Percentiles rank a stretch among this genome's conserved stretches.
These are phyloP conservation scores for Craterostigma plantagineum DNA, from an alignment of 257 asterid species.

Conservation along the genomic window DNA sequence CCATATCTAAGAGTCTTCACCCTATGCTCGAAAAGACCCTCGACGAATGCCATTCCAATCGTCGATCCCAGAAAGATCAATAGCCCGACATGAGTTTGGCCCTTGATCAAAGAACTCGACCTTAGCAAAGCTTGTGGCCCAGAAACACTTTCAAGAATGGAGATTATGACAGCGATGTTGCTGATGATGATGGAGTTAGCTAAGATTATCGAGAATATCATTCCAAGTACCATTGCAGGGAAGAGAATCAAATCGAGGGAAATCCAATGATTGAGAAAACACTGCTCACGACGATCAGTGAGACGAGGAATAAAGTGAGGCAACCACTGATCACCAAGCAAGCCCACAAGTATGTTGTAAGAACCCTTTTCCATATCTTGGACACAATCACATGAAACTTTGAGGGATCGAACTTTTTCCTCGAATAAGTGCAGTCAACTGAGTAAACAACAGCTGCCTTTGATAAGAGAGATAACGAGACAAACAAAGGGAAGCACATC, in stretches of 20 bases:
- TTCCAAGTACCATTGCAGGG: conserved; percentile 68
- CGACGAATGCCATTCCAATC: conserved; percentile 75
- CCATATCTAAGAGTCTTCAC: conserved; percentile 85
- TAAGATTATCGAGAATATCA: conserved; percentile 47
- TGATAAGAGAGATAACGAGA: conserved; percentile 42
- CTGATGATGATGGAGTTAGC: conserved; percentile 68
- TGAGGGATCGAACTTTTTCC: conserved; percentile 34
- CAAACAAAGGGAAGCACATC: conserved; percentile 62
- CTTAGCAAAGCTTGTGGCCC: conserved; percentile 71
- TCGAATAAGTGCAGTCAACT: conserved; percentile 78
- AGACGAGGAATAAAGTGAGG: conserved; percentile 36
- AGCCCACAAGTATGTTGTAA: conserved; percentile 56
- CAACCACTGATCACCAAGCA: conserved; percentile 46
- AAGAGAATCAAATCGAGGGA: conserved; percentile 50
- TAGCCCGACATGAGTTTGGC: conserved; percentile 85
- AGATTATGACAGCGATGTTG: conserved; percentile 66
- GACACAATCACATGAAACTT: conserved; percentile 29
- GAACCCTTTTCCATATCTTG: conserved; percentile 68
- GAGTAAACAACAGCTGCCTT: conserved; percentile 79
- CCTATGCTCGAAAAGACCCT: conserved; percentile 82
- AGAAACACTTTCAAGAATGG: conserved; percentile 70
- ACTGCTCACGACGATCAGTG: conserved; percentile 34
- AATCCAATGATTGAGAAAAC: conserved; percentile 54
- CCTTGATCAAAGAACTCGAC: conserved; percentile 64
- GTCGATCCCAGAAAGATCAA: conserved; percentile 84